These are phyloP conservation scores for Allantophomopsis cytisporea DNA, from an alignment of 2,329 filamentous ascomycete genomes.

Conservation along the genomic window DNA sequence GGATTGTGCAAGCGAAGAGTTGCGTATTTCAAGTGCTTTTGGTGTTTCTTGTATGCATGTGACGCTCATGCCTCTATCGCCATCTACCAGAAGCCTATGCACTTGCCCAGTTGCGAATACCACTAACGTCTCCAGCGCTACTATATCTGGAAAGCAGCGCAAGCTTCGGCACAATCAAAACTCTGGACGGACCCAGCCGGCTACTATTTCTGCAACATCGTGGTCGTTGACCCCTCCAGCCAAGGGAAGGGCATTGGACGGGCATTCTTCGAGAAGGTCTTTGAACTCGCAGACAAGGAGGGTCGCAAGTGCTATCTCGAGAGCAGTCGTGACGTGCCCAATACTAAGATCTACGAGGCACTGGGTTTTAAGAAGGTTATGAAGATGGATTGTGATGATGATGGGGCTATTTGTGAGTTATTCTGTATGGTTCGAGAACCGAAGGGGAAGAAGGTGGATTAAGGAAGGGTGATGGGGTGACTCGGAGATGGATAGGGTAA, in stretches of 20 bases:
- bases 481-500: no score
- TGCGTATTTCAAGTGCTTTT: background rate
- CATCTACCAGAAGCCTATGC: no score
- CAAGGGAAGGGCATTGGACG: constrained; percentile 56
- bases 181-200: constrained; percentile 53
- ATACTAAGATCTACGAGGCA: constrained; percentile 55
- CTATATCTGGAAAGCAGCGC: constrained; percentile 58
- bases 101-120: no score
- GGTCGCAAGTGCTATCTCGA: constrained; percentile 56
- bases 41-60: no score
- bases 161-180: constrained; percentile 43
- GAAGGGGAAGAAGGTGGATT: constrained; percentile 1
- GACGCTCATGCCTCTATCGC: no score
- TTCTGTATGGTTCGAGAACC: constrained; percentile 33
- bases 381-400: constrained; percentile 54
- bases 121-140: constrained; percentile 33
- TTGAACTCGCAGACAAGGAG: constrained; percentile 48
- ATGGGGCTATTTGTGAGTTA: constrained; percentile 38
- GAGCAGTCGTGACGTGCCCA: constrained; percentile 53
- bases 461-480: no score
- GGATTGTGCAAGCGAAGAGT: no score
- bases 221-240: constrained; percentile 50
- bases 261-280: constrained; percentile 48
- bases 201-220: constrained; percentile 68
- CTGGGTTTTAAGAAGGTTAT: constrained; percentile 54